A percentile compares a stretch with the other conserved stretches of the same genome.
These are phyloP conservation scores for Diplodia scrobiculata DNA, from an alignment of 2,329 filamentous ascomycete species.

Conservation along the genomic window DNA sequence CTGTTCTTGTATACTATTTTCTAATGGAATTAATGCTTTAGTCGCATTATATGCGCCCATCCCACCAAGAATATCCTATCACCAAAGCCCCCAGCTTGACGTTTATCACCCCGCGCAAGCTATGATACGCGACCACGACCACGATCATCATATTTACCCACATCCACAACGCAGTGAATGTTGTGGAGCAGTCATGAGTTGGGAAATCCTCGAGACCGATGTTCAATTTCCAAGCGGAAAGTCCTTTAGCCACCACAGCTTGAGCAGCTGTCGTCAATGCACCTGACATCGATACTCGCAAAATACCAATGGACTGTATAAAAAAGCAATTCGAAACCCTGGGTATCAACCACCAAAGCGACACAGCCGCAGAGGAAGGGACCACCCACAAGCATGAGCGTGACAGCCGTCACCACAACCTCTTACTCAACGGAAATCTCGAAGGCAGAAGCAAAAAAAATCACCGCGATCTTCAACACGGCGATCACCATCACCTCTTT, in stretches of 20 bases:
- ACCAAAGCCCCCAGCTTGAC: background rate
- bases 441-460: background rate
- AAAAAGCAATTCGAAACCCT: conserved; percentile 12
- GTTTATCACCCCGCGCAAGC: background rate
- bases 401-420: background rate
- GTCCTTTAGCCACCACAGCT: background rate
- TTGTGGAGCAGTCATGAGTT: conserved; percentile 19
- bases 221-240: conserved; percentile 1
- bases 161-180: background rate
- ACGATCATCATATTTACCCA: background rate
- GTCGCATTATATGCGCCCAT: background rate
- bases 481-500: background rate
- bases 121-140: conserved; percentile 14
- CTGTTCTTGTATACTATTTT: background rate
- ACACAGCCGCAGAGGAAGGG: background rate
- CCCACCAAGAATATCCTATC: background rate
- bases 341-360: conserved; percentile 9
- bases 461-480: background rate
- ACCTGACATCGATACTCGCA: background rate
- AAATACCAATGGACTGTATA: conserved; percentile 19
- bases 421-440: background rate
- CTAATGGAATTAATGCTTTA: conserved; percentile 1
- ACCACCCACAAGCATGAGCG: background rate
- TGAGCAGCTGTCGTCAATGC: background rate
- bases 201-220: conserved; percentile 4